Conservation (phyloP, 805 yeast species). For the Cyberlindnera nakhonratchasimensis region DNA sequence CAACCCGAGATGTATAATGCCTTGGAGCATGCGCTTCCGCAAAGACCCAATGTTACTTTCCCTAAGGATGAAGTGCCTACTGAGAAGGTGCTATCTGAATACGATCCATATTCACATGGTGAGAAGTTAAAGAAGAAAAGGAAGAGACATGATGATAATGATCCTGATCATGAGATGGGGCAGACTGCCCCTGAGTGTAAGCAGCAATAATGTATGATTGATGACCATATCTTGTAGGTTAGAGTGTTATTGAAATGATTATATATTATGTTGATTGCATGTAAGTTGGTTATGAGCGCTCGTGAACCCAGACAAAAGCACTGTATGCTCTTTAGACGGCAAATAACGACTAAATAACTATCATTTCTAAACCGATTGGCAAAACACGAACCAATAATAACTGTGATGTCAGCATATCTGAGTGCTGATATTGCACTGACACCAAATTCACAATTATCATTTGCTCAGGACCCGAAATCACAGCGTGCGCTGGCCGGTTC, state of each 20-base stretch:
- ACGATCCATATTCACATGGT: conserved; percentile 10
- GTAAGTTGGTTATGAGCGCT: too few relatives aligned
- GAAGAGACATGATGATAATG: conserved; percentile 5
- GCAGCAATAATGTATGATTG: neutral
- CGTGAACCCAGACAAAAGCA: too few relatives aligned
- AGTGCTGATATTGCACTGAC: conserved; percentile 16
- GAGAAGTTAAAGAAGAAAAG: conserved; percentile 6
- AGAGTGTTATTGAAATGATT: too few relatives aligned
- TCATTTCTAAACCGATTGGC: too few relatives aligned
- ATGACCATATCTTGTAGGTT: too few relatives aligned
- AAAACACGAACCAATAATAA: too few relatives aligned
- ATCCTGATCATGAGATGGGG: neutral
- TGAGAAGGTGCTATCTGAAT: conserved; percentile 37
- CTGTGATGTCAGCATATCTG: neutral
- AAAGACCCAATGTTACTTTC: conserved; percentile 54
- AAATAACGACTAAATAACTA: too few relatives aligned
- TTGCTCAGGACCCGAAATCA: conserved; percentile 21
- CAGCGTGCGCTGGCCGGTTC: conserved; percentile 20
- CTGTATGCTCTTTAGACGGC: too few relatives aligned
- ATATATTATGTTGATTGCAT: too few relatives aligned
- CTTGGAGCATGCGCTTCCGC: conserved; percentile 74
- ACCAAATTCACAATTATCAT: neutral
- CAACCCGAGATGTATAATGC: conserved; percentile 63
- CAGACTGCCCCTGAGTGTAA: neutral
- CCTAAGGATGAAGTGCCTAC: conserved; percentile 66